Evolutionary conservation across 2,329 filamentous ascomycete genomes (phyloP), one percentile per base, ranked within the genome.

Genomic region (Clarireedia monteithiana): DNA sequence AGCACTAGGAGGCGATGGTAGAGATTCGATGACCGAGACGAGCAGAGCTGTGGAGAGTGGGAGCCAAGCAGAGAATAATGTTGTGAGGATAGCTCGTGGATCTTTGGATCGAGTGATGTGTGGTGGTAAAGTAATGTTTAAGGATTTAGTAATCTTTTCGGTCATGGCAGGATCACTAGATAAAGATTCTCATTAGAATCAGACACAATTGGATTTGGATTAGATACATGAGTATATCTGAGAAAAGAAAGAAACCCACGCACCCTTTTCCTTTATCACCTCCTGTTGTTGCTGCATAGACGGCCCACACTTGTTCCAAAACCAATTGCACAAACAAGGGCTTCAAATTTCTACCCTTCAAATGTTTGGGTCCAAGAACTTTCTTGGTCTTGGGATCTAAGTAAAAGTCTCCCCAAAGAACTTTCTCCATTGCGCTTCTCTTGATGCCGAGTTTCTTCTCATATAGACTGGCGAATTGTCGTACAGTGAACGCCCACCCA

Each of bases 371-470:
- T 1, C 86, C 88, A 5, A 99, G 76, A 0, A 99, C 86, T 67
- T 95, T 89, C 71, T 96, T 99, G 1, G 91, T 95, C 72, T 97
- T 99, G 6, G 94, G 91, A 67, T 99, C 94, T 46, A 99, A 76
- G 71, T 96, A 99, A 70, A 89, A 99, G 69, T 91, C 92, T 47
- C 94, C 94, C 94, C 94, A 99, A 0, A 99, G 78, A 0, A 96
- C 90, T 69, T 94, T 96, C 72, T 99, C 91, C 68, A 99, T 80
- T 0, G 89, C 74, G 26, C 83, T 84, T 48, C 91, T 82, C 73
- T 96, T 97, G 71, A 97, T 95, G 14, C 94, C 92, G 6, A 99
- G 80, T 71, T 99, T 99, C 76, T 91, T 95, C 73, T 97, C 92
- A 68, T 97, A 99, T 27, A 97, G 75, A 39, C 83, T 83, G 17